Evolutionary conservation across 2,329 filamentous ascomycete species (phyloP).

Genomic region (Fonsecaea nubica): DNA sequence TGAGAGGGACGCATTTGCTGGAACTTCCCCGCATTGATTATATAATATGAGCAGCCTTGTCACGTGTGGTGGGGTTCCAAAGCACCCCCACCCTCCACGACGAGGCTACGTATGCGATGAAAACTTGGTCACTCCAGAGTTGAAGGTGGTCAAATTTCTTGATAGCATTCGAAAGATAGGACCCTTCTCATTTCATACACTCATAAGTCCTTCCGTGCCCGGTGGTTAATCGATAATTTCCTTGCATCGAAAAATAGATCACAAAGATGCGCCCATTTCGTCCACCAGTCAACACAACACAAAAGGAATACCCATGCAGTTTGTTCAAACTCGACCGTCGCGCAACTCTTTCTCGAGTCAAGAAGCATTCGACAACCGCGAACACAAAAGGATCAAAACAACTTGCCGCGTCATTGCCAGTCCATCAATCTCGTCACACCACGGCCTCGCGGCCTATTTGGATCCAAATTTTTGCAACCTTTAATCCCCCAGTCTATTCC

Average conservation of each 20-base stretch:
- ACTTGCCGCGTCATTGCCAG: constrained; percentile 15
- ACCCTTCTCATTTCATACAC: constrained; percentile 34
- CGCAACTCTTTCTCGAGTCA: neutral
- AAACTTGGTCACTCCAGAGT: neutral
- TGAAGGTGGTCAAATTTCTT: neutral
- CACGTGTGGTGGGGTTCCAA: neutral
- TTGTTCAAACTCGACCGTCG: neutral
- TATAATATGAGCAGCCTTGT: neutral
- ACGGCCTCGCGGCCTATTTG: constrained; percentile 25
- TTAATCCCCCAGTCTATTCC: constrained; percentile 31
- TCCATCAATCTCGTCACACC: constrained; percentile 23
- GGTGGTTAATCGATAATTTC: constrained; percentile 17
- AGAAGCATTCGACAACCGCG: constrained; percentile 10
- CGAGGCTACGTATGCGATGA: neutral
- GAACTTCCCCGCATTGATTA: neutral
- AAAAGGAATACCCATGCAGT: constrained; percentile 18
- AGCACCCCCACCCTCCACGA: neutral
- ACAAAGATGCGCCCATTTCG: constrained; percentile 23
- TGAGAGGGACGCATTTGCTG: neutral
- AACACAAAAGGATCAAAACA: constrained; percentile 16
- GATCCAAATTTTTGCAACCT: constrained; percentile 22
- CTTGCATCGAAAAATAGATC: constrained; percentile 18
- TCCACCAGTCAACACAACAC: constrained; percentile 18
- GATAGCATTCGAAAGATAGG: neutral
- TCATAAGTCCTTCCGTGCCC: constrained; percentile 30